Evolutionary conservation across 1,284 basidiomycete genomes (phyloP), one percentile per base, ranked within the genome.

Genomic region (Exobasidium cylindrosporum): DNA sequence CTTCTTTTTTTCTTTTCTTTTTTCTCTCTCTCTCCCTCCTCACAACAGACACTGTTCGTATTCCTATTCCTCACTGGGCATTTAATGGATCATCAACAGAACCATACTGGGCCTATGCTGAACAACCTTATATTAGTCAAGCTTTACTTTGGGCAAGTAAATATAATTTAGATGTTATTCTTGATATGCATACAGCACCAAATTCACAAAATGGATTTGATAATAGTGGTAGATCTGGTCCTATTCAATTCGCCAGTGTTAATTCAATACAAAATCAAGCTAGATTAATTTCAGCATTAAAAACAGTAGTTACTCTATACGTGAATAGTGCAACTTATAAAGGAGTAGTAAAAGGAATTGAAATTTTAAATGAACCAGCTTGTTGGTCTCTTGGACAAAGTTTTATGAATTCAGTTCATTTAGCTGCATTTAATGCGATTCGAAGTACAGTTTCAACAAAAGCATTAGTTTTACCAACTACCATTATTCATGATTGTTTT

Each of bases 401-500:
- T 60, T 57, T 71, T 52, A 56, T 63, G 26, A 50, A 76, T 17
- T 68, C 70, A 24, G 79, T 73, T 58, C 73, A 79, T 61, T 68
- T 72, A 24, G 56, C 72, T 26, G 73, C 72, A 1, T 81, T 80
- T 57, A 54, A 63, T 5, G 68, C 72, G 3, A 72, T 81, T 21
- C 65, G 78, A 35, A 28, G 31, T 1, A 29, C 54, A 21, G 43
- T 65, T 45, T 43, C 49, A 4, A 30, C 46, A 21, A 49, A 30
- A n/a, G 70, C 61, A 4, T 61, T 61, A 23, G 73, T 76, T 47
- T 47, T 70, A 43, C 73, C 76, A 43, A 78, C 77, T 67, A 72
- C 80, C 21, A 66, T 79, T 57, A 69, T 81, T 10, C 78, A 78
- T 55, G 79, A 81, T 58, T 77, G 75, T n/a, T 81, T 80, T 63